Percentiles rank a stretch among this genome's conserved stretches.
These are phyloP conservation scores for Plasmodium gaboni DNA, from an alignment of 169 alveolate genomes.

Conservation along the genomic window DNA sequence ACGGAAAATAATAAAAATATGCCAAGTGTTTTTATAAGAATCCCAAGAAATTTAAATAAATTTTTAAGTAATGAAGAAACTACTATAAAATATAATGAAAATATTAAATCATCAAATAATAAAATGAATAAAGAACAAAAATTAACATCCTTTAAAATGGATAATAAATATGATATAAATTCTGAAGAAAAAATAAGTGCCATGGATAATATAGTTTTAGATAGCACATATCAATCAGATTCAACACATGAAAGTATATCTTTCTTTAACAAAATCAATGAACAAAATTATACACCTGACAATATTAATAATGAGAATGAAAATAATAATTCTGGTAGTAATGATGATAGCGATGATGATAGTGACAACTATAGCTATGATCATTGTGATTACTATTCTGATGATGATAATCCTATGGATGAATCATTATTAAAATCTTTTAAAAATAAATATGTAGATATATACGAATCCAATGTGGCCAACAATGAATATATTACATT, in stretches of 20 bases:
- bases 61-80: slow-evolving; percentile 62
- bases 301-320: background rate
- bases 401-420: slow-evolving; percentile 14
- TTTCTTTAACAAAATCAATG: background rate
- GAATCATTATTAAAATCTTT: slow-evolving; percentile 15
- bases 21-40: slow-evolving; percentile 64
- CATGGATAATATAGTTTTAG: slow-evolving; percentile 16
- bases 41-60: slow-evolving; percentile 48
- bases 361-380: too few species aligned
- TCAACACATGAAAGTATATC: background rate
- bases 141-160: slow-evolving; percentile 59
- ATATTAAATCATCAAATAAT: slow-evolving; percentile 33
- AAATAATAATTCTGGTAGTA: background rate
- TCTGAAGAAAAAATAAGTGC: slow-evolving; percentile 14
- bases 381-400: too few species aligned
- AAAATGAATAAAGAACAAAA: slow-evolving; percentile 5
- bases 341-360: slow-evolving; percentile 11
- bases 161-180: background rate
- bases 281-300: background rate
- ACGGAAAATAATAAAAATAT: slow-evolving; percentile 39
- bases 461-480: slow-evolving; percentile 24
- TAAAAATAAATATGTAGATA: slow-evolving; percentile 45
- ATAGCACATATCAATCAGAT: slow-evolving; percentile 43
- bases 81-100: slow-evolving; percentile 34
- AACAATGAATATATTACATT: slow-evolving; percentile 15